Percentiles rank a stretch among this genome's conserved stretches.
Evolutionary conservation across 768 basidiomycete species (phyloP).

Genomic region (Phylloporus arenicola): DNA sequence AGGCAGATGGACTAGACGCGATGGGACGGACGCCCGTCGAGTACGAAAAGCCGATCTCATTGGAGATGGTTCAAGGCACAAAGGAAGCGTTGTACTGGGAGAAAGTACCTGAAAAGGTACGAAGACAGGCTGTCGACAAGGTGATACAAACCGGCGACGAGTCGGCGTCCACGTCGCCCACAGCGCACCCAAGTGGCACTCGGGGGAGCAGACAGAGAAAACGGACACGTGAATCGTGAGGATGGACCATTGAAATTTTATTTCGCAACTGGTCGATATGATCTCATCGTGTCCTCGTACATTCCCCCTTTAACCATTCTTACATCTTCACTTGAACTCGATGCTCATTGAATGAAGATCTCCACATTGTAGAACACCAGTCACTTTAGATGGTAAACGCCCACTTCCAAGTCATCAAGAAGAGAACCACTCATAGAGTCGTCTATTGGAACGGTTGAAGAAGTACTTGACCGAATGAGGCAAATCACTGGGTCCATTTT

Average conservation of each 20-base stretch:
- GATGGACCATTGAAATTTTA: not conserved
- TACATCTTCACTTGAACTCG: no score
- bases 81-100: conserved; percentile 75
- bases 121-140: conserved; percentile 53
- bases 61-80: conserved; percentile 58
- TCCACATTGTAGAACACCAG: no score
- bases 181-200: not conserved
- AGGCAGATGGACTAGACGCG: conserved; percentile 54
- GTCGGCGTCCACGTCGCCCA: not conserved
- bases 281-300: no score
- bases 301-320: no score
- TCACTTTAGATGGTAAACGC: no score
- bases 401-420: not conserved
- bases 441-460: not conserved
- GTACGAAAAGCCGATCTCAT: conserved; percentile 29
- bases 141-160: conserved; percentile 16
- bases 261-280: no score
- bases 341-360: no score
- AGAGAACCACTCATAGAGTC: not conserved
- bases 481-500: not conserved
- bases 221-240: conserved; percentile 10
- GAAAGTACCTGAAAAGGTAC: conserved; percentile 70
- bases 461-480: not conserved
- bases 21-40: conserved; percentile 29
- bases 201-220: conserved; percentile 9